phyloP scores from a whole-genome alignment of 2,329 filamentous ascomycete species.

The Pseudopyricularia cyperi region DNA sequence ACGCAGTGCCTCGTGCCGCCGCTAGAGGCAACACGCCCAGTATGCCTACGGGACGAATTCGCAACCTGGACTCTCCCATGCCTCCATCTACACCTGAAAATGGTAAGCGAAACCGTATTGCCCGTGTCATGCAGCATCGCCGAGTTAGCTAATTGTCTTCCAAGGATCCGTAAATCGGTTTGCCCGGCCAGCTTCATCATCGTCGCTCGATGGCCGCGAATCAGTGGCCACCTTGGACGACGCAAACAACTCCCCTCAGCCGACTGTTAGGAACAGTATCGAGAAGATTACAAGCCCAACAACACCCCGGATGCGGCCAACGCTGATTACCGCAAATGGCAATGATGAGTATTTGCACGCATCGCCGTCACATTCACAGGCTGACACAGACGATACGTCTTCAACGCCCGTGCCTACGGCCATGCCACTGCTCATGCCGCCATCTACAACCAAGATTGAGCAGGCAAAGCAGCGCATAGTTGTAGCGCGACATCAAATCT shows the following conservation, averaged over 20 bases:
- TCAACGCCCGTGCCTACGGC: constrained; percentile 7
- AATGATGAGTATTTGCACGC: neutral
- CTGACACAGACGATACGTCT: neutral
- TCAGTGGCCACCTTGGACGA: neutral
- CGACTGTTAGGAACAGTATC: constrained; percentile 15
- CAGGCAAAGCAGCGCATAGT: constrained; percentile 19
- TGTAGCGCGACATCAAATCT: constrained; percentile 22
- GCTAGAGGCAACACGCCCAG: constrained; percentile 19
- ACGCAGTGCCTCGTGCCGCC: constrained; percentile 22
- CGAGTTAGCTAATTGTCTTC: neutral
- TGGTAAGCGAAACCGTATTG: neutral
- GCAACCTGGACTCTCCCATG: constrained; percentile 41
- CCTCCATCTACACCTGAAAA: constrained; percentile 31
- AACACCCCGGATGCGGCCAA: constrained; percentile 15
- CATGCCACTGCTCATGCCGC: constrained; percentile 36
- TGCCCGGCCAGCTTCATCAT: neutral
- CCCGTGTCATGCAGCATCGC: neutral
- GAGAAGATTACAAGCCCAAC: constrained; percentile 17
- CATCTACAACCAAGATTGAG: constrained; percentile 24
- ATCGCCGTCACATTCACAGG: neutral
- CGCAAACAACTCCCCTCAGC: constrained; percentile 10
- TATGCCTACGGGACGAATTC: constrained; percentile 31
- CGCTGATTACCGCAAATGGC: neutral
- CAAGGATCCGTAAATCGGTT: neutral
- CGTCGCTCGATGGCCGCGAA: neutral